These are phyloP conservation scores for Trypanosoma lewisi DNA, from an alignment of 208 protist species.

Conservation along the genomic window DNA sequence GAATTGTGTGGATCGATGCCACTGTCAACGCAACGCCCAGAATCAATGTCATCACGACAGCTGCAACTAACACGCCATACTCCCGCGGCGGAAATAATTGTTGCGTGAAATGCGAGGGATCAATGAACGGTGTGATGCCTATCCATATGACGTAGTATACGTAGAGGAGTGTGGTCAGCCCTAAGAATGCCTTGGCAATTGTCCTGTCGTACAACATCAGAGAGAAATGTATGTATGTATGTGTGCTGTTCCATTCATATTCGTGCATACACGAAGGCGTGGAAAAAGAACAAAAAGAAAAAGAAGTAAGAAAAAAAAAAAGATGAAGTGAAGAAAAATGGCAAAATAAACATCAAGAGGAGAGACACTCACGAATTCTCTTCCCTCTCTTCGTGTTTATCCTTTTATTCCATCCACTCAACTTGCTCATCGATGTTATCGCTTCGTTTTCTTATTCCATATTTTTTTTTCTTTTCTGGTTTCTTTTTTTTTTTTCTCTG, in stretches of 20 bases:
- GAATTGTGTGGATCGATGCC: conserved; percentile 66
- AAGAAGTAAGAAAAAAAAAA: conserved; percentile 5
- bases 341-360: conserved; percentile 13
- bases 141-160: conserved; percentile 84
- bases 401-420: background rate
- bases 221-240: background rate
- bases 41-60: conserved; percentile 42
- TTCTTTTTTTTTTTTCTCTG: background rate
- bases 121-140: conserved; percentile 78
- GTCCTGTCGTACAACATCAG: conserved; percentile 66
- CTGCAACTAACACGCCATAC: conserved; percentile 69
- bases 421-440: background rate
- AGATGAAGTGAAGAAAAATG: background rate
- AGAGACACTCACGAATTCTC: too few species aligned
- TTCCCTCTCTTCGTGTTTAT: background rate
- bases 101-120: conserved; percentile 78
- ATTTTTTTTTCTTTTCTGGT: background rate
- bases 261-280: background rate
- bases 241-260: conserved; percentile 1
- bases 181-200: conserved; percentile 57
- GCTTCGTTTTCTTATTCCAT: background rate
- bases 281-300: conserved; percentile 1
- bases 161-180: conserved; percentile 47
- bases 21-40: conserved; percentile 40
- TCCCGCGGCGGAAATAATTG: conserved; percentile 66